A percentile compares a stretch with the other conserved stretches of the same genome.
These are phyloP conservation scores for Przewalskia tangutica DNA, from an alignment of 257 asterid genomes.

Conservation along the genomic window DNA sequence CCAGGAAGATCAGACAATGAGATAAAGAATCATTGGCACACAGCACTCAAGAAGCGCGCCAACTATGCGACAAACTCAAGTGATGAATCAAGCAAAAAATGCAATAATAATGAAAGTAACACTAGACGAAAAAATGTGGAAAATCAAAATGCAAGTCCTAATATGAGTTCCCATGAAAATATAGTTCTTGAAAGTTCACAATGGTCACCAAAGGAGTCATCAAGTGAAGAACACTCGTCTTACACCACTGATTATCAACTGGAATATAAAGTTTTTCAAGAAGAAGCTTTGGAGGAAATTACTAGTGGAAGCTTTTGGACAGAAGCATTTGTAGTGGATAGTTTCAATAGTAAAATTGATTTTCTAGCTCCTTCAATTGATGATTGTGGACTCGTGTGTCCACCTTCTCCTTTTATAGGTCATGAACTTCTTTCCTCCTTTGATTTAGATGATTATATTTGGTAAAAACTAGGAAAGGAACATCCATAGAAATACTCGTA, in stretches of 20 bases:
- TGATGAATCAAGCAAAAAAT: neutral
- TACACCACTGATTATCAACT: neutral
- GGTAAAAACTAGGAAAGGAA: neutral
- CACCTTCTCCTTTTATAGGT: conserved; percentile 16
- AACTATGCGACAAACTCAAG: neutral
- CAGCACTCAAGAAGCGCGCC: neutral
- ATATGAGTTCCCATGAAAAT: neutral
- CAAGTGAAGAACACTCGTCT: neutral
- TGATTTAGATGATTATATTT: conserved; percentile 1
- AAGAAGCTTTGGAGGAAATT: neutral
- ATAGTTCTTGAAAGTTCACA: neutral
- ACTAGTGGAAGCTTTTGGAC: conserved; percentile 2
- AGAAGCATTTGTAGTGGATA: conserved; percentile 3
- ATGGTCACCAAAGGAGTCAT: neutral
- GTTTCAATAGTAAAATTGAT: neutral
- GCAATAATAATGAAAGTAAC: neutral
- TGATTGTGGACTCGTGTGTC: conserved; percentile 6
- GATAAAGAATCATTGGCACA: conserved; percentile 10
- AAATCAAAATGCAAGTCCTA: neutral
- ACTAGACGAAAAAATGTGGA: neutral
- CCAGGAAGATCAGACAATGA: conserved; percentile 9
- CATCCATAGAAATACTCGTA: no score
- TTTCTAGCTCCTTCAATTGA: neutral
- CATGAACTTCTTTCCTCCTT: conserved; percentile 8
- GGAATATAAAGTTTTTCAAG: neutral